Conservation (phyloP, 495 filamentous ascomycete species). For the Penicillium herquei region DNA sequence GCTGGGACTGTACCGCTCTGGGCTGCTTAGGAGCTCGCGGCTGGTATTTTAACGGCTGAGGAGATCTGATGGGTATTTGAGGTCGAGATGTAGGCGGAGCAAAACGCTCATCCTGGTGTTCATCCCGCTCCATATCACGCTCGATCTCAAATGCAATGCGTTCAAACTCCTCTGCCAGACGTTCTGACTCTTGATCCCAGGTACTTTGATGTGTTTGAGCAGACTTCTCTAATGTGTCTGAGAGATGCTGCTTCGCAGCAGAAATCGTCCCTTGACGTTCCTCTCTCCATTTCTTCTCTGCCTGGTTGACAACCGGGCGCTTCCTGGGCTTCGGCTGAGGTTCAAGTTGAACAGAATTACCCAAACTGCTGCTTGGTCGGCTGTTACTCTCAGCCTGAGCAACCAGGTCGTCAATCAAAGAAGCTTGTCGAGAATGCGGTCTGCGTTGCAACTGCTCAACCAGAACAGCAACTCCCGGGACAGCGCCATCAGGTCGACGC, state of each 20-base stretch:
- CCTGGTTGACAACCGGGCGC: conserved; percentile 45
- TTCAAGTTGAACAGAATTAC: too few relatives aligned
- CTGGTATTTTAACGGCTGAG: conserved; percentile 38
- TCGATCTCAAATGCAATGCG: conserved; percentile 47
- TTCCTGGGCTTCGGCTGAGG: conserved; percentile 25
- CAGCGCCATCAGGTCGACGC: conserved; percentile 25
- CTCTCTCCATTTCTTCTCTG: conserved; percentile 44
- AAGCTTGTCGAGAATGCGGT: conserved; percentile 41
- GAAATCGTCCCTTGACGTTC: conserved; percentile 37
- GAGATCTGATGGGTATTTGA: conserved; percentile 10
- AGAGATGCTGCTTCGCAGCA: conserved; percentile 41
- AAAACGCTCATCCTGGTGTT: background rate
- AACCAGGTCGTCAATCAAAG: conserved; percentile 37
- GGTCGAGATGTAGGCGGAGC: background rate
- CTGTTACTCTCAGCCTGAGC: conserved; percentile 13
- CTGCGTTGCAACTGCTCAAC: conserved; percentile 42
- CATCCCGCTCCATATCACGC: conserved; percentile 19
- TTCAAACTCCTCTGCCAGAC: conserved; percentile 46
- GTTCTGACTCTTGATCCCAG: conserved; percentile 46
- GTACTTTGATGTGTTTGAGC: conserved; percentile 31
- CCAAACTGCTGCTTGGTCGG: background rate
- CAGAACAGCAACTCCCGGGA: conserved; percentile 37
- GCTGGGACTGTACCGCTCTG: conserved; percentile 16
- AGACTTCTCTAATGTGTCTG: conserved; percentile 33
- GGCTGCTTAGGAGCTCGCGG: conserved; percentile 35